phyloP scores from a whole-genome alignment of 257 asterid genomes.

The Przewalskia tangutica region DNA sequence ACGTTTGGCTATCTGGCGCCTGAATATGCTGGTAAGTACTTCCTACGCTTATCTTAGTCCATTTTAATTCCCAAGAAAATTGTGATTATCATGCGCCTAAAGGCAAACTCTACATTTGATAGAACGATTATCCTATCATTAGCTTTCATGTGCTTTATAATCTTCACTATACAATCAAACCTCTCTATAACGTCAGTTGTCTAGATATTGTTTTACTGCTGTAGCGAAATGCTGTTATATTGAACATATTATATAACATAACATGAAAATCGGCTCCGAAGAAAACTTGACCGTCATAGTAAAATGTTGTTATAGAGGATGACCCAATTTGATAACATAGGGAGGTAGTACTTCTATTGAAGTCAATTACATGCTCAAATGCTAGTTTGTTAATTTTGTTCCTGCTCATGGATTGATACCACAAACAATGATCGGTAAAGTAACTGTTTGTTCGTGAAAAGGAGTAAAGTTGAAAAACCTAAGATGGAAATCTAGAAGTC shows the following conservation, averaged over 20 bases:
- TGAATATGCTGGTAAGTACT: conserved; percentile 74
- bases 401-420: neutral
- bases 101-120: neutral
- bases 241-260: no score
- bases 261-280: no score
- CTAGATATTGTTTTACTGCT: no score
- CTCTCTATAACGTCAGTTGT: no score
- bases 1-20: conserved; percentile 96
- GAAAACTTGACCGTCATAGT: no score
- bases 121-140: neutral
- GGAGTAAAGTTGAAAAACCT: neutral
- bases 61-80: neutral
- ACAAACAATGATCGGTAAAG: neutral
- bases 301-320: no score
- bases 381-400: neutral
- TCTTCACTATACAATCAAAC: neutral
- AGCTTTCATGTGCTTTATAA: neutral
- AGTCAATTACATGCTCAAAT: neutral
- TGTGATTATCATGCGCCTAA: neutral
- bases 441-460: neutral
- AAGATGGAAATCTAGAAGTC: neutral
- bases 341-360: neutral
- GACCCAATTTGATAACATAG: no score
- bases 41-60: neutral
- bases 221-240: no score